Conservation (phyloP, 2,329 filamentous ascomycete genomes). For the Phoma herbarum region DNA sequence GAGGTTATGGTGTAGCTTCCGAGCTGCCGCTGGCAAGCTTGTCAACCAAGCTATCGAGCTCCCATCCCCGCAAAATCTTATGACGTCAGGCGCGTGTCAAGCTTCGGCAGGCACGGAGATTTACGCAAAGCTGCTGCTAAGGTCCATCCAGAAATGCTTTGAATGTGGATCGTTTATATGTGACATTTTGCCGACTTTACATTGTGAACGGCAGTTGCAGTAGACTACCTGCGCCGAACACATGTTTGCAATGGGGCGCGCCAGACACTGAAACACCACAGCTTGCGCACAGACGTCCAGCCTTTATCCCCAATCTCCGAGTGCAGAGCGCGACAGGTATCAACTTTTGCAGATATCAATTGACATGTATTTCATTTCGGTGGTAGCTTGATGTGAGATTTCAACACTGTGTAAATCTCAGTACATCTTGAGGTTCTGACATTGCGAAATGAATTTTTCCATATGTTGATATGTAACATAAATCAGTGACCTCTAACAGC, state of each 20-base stretch:
- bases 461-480: not conserved
- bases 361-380: not conserved
- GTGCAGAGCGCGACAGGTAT: not conserved
- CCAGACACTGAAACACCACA: not conserved
- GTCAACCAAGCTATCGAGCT: slow-evolving; percentile 21
- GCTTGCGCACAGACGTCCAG: slow-evolving; percentile 8
- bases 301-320: not conserved
- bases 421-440: not conserved
- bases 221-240: not conserved
- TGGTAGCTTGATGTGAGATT: not conserved
- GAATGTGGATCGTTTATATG: not conserved
- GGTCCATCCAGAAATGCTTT: not conserved
- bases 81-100: slow-evolving; percentile 22
- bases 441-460: not conserved
- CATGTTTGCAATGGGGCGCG: slow-evolving; percentile 2
- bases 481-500: no score
- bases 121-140: not conserved
- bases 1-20: slow-evolving; percentile 2
- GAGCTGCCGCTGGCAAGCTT: slow-evolving; percentile 15
- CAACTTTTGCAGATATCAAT: not conserved
- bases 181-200: not conserved
- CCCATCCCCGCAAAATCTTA: slow-evolving; percentile 12
- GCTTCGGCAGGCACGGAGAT: slow-evolving; percentile 15
- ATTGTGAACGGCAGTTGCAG: not conserved
- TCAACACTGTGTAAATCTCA: not conserved